A percentile compares a stretch with the other conserved stretches of the same genome.
These are phyloP conservation scores for Xanthoparmelia taractica DNA, from an alignment of 495 filamentous ascomycete species.

Conservation along the genomic window DNA sequence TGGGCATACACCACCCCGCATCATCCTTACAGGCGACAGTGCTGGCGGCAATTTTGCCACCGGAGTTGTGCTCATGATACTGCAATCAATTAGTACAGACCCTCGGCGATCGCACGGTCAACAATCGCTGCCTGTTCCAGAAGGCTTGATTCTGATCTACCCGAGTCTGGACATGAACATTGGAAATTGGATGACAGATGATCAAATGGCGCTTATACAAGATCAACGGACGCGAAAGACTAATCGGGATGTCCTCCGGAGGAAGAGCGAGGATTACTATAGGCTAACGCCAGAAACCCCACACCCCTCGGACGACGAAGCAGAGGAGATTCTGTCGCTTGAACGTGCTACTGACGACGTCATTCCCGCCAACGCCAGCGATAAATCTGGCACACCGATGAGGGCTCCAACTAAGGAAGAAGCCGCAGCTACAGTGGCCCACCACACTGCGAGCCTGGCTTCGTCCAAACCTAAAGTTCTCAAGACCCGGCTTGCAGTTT, in stretches of 20 bases:
- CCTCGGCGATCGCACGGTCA: constrained; percentile 51
- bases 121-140: constrained; percentile 61
- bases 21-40: constrained; percentile 83
- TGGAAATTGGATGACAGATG: constrained; percentile 98
- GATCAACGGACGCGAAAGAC: constrained; percentile 69
- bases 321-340: constrained; percentile 32
- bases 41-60: constrained; percentile 88
- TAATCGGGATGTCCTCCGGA: constrained; percentile 64
- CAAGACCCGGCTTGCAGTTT: constrained; percentile 79
- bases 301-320: constrained; percentile 55
- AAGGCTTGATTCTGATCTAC: constrained; percentile 79
- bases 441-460: constrained; percentile 34
- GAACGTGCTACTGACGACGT: constrained; percentile 14
- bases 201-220: constrained; percentile 90
- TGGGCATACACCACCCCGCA: constrained; percentile 60
- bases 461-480: constrained; percentile 58
- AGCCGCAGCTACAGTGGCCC: constrained; percentile 26
- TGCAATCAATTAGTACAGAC: constrained; percentile 58
- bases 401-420: constrained; percentile 27
- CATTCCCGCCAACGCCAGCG: constrained; percentile 8
- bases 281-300: constrained; percentile 59
- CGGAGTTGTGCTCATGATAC: constrained; percentile 74
- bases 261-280: constrained; percentile 67
- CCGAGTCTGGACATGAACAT: constrained; percentile 92
- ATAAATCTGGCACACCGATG: constrained; percentile 8